Base-by-base conservation (phyloP, 345 rosid genomes). In the Sonneratia alba region DNA sequence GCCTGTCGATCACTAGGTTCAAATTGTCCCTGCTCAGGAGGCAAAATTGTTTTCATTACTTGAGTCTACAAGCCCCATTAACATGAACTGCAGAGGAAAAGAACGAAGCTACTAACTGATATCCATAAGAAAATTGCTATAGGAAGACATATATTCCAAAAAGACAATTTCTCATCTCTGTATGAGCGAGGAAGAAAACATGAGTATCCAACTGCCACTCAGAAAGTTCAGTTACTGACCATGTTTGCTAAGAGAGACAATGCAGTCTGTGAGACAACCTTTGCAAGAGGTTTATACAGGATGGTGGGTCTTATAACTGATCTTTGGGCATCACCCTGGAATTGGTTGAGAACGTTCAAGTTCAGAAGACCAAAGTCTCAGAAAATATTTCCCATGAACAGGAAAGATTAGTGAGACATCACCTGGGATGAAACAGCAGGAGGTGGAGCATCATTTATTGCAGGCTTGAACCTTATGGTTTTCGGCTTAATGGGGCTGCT, bases 201-300 rank as follows among this genome's bases (percentile, higher is more conserved):
- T 13, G 1, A 69, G 59, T n/a, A 27, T 34, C 14, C 51, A 69
- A 49, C 4, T 6, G 62, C 71, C 36, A 49, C n/a, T 22, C 43
- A 43, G 67, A 51, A 40, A 51, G 51, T 14, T 42, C 69, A 48
- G 72, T 62, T 13, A 83, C 92, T 80, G 37, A 90, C 99, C 91
- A 90, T 90, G 71, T 83, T 95, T 38, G 92, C 96, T 79, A 95
- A 80, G 47, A 86, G 84, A 66, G 96, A 87, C 56, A 82, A 86
- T 18, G 94, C 87, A 49, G 91, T 76, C 85, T 81, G 88, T 11
- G 99, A 92, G 15, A 92, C 97, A 24, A 89, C 87, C 79, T 86
- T 91, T 40, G 97, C 97, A 81, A 81, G 87, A 2, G 99, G 99
- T 79, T 92, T 92, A 76, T 91, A 88, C 47, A 96, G 74, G 11